phyloP scores from a whole-genome alignment of 179 eudicot genomes.

The Vitellaria paradoxa region DNA sequence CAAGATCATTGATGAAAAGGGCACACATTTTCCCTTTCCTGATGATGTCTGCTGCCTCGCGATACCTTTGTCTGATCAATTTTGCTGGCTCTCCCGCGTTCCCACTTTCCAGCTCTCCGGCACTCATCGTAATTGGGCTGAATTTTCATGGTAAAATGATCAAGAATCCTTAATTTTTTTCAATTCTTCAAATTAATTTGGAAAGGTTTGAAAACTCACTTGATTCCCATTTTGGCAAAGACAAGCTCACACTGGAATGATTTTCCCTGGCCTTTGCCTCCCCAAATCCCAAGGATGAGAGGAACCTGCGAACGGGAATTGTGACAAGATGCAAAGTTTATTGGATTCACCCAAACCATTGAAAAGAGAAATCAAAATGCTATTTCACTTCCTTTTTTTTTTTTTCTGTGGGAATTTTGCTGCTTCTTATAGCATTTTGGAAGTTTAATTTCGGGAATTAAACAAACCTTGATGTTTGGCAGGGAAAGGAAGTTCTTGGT shows the following conservation, averaged over 20 bases:
- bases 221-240: constrained; percentile 80
- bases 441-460: no score
- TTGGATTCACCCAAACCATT: no score
- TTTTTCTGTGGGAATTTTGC: no score
- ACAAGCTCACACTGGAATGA: constrained; percentile 87
- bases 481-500: constrained; percentile 69
- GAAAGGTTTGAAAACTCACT: constrained; percentile 33
- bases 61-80: constrained; percentile 75
- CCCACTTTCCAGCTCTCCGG: constrained; percentile 83
- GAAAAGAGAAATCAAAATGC: neutral
- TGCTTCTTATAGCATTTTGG: no score
- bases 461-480: constrained; percentile 69
- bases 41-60: constrained; percentile 79
- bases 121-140: constrained; percentile 93
- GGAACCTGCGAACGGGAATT: constrained; percentile 38
- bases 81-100: constrained; percentile 90
- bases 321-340: neutral
- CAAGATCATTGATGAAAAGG: constrained; percentile 88
- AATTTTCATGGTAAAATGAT: neutral
- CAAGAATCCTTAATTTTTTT: neutral
- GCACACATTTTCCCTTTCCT: constrained; percentile 81
- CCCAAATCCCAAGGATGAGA: constrained; percentile 82
- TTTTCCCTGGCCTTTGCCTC: constrained; percentile 89
- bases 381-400: no score
- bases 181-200: no score